A percentile compares a stretch with the other conserved stretches of the same genome.
Conservation (phyloP, 306 rosid genomes). For the Coriaria nepalensis region DNA sequence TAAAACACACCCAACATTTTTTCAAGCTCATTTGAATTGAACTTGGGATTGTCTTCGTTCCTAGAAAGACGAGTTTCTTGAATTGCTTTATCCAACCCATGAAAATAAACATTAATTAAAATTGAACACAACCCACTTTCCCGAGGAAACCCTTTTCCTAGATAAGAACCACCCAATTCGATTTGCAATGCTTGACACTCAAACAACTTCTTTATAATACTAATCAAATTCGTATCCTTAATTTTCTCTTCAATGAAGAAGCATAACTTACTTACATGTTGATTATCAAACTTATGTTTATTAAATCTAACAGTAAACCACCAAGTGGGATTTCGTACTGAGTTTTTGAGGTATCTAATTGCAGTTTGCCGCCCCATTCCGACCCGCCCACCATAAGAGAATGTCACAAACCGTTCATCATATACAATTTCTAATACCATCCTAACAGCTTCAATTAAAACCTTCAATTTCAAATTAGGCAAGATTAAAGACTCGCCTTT, state of each 20-base stretch:
- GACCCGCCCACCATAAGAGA: slow-evolving; percentile 50
- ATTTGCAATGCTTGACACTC: slow-evolving; percentile 25
- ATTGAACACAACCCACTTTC: slow-evolving; percentile 59
- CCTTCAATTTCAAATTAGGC: slow-evolving; percentile 78
- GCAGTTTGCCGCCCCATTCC: slow-evolving; percentile 62
- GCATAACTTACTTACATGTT: slow-evolving; percentile 39
- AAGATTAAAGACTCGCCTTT: slow-evolving; percentile 34
- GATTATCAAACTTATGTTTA: slow-evolving; percentile 19
- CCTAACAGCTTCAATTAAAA: slow-evolving; percentile 56
- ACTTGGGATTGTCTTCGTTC: slow-evolving; percentile 32
- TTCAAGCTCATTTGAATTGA: slow-evolving; percentile 21
- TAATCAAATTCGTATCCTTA: slow-evolving; percentile 24
- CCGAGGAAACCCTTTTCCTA: slow-evolving; percentile 76
- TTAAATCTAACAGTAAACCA: slow-evolving; percentile 34
- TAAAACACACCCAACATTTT: slow-evolving; percentile 31
- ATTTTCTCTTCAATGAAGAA: slow-evolving; percentile 33
- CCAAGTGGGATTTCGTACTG: slow-evolving; percentile 45
- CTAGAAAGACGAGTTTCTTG: slow-evolving; percentile 45
- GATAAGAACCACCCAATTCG: slow-evolving; percentile 41
- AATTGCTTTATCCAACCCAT: slow-evolving; percentile 66
- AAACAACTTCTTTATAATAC: slow-evolving; percentile 31
- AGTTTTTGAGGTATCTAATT: slow-evolving; percentile 48
- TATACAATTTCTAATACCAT: slow-evolving; percentile 39
- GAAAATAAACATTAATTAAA: slow-evolving; percentile 58
- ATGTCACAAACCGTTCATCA: slow-evolving; percentile 42